Evolutionary conservation across 2,329 filamentous ascomycete genomes (phyloP), one percentile per base, ranked within the genome.

Genomic region (Microsporum ferrugineum): DNA sequence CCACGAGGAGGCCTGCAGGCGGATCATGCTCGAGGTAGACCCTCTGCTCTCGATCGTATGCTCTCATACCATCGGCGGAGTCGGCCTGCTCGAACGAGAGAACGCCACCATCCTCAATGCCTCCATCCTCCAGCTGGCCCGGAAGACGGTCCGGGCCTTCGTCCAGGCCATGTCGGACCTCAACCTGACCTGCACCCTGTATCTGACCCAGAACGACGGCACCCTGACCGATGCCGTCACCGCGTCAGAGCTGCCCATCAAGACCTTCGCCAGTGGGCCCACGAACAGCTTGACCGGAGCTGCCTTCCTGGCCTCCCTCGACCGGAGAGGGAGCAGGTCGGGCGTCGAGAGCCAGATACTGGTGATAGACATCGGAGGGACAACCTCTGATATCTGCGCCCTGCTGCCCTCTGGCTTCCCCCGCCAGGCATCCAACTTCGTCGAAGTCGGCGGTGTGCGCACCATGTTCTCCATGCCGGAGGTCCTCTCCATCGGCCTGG

Each of bases 61-160:
- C 62, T 78, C 77, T 0, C 72, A 75, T 39, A 69, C 75, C 29
- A 76, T 80, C 17, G 78, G 76, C 0, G 74, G 73, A 1, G 75
- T 75, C 0, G 79, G 79, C 0, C 66, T 79, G 0, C 63, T 79
- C 8, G 84, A 85, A 70, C 76, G 84, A 41, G 84, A 87, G 69
- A 87, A 87, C 66, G 84, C 84, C 0, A 79, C 82, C 1, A 84
- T 87, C 17, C 72, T 87, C 23, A 87, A 87, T 64, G 84, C 83
- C 0, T 79, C 83, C 1, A 84, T 87, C 38, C 72, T 85, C 8
- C 68, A 76, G 0, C 84, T 85, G 66, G 84, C 83, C 0, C 75
- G 77, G 14, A 76, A 76, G 64, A 85, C 82, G 0, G 84, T 85
- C 63, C 73, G 72, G 7, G 78, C 79, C 0, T 86, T 87, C 64